A percentile compares a stretch with the other conserved stretches of the same genome.
Conservation (phyloP, 208 protist genomes). For the Trypanosoma theileri region DNA sequence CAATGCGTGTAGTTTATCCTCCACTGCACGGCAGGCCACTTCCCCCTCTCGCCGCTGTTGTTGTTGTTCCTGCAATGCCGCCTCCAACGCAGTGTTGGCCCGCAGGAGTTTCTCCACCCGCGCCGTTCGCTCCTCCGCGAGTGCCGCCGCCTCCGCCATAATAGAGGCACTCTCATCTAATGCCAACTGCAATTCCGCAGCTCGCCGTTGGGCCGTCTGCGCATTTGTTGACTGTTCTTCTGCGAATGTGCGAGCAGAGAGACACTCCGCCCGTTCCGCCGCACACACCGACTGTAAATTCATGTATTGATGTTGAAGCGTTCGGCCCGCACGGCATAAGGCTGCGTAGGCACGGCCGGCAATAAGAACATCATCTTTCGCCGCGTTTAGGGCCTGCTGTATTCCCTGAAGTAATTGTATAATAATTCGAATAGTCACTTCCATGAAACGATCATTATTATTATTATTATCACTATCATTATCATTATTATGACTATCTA, state of each 20-base stretch:
- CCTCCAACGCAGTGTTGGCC: slow-evolving; percentile 13
- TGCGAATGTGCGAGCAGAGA: too few species aligned
- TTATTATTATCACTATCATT: background rate
- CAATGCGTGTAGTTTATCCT: slow-evolving; percentile 1
- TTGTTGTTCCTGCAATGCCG: slow-evolving; percentile 5
- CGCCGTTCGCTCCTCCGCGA: slow-evolving; percentile 11
- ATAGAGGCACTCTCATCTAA: slow-evolving; percentile 10
- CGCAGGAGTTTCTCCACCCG: slow-evolving; percentile 22
- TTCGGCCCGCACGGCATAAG: slow-evolving; percentile 5
- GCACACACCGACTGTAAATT: too few species aligned
- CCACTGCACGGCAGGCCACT: background rate
- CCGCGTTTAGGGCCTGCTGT: background rate
- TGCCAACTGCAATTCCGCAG: slow-evolving; percentile 6
- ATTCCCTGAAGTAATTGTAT: slow-evolving; percentile 14
- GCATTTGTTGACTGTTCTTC: background rate
- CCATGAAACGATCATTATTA: background rate
- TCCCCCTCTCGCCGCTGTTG: slow-evolving; percentile 8
- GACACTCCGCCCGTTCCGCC: too few species aligned
- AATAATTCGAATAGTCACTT: background rate
- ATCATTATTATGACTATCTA: background rate
- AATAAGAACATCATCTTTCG: slow-evolving; percentile 15
- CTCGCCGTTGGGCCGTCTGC: background rate
- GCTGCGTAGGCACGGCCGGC: slow-evolving; percentile 22
- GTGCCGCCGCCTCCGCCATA: slow-evolving; percentile 22
- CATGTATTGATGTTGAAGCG: background rate